phyloP scores from a whole-genome alignment of 768 basidiomycete species.

The Amanita rubescens region DNA sequence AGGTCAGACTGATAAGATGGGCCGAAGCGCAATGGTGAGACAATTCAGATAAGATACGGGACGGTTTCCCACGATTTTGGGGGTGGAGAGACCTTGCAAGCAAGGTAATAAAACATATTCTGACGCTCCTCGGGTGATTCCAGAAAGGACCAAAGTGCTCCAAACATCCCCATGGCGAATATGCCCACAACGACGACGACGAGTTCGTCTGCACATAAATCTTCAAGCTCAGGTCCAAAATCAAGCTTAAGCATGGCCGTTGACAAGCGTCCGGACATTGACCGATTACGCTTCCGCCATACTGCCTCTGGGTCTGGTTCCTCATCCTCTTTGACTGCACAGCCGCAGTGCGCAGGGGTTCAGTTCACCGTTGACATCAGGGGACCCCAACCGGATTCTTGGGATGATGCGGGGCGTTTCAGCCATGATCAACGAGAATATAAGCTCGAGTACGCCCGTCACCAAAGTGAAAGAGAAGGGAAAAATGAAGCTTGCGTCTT shows the following conservation, averaged over 20 bases:
- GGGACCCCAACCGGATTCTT: neutral
- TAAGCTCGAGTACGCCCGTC: neutral
- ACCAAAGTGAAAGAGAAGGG: neutral
- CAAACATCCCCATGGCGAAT: too few species aligned
- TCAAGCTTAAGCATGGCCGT: neutral
- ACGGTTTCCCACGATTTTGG: too few species aligned
- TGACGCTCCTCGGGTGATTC: too few species aligned
- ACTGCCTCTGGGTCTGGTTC: neutral
- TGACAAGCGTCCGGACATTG: neutral
- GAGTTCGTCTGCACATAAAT: neutral
- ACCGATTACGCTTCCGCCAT: neutral
- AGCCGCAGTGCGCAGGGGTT: neutral
- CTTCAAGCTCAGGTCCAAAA: neutral
- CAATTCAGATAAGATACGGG: too few species aligned
- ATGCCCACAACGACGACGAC: too few species aligned
- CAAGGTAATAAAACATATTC: too few species aligned
- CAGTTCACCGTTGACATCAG: neutral
- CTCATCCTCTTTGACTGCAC: neutral
- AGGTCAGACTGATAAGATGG: too few species aligned
- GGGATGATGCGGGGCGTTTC: constrained; percentile 6
- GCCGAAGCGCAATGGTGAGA: too few species aligned
- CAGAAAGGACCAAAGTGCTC: too few species aligned
- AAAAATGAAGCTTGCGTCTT: neutral
- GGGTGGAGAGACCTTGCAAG: too few species aligned
- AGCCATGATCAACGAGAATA: constrained; percentile 3